These are phyloP conservation scores for Avicennia marina DNA, from an alignment of 257 asterid species.

Conservation along the genomic window DNA sequence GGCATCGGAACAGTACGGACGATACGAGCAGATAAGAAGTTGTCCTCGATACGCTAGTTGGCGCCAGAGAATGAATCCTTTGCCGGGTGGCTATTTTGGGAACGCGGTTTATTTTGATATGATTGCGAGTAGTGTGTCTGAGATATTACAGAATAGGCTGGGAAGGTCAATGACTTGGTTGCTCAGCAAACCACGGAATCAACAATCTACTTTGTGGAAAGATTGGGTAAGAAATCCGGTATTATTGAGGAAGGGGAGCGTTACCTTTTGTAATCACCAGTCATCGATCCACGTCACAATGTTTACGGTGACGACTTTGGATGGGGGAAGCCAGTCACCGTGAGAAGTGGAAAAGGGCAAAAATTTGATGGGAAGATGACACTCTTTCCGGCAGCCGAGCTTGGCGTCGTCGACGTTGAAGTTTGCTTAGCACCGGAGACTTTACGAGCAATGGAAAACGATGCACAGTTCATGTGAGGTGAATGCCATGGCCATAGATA, in stretches of 20 bases:
- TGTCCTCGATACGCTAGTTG: neutral
- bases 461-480: conserved; percentile 38
- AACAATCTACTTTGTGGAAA: neutral
- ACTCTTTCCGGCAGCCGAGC: conserved; percentile 24
- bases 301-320: conserved; percentile 49
- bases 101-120: conserved; percentile 9
- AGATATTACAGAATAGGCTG: conserved; percentile 14
- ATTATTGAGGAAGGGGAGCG: neutral
- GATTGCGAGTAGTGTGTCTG: neutral
- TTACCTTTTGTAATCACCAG: conserved; percentile 22
- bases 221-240: conserved; percentile 29
- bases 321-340: conserved; percentile 45
- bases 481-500: no score
- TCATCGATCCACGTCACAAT: conserved; percentile 42
- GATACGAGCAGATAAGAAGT: neutral
- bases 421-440: conserved; percentile 30
- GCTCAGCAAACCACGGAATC: conserved; percentile 18
- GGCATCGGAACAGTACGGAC: neutral
- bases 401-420: conserved; percentile 43
- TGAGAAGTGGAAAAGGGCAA: conserved; percentile 29
- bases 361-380: conserved; percentile 43
- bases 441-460: conserved; percentile 27
- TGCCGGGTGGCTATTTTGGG: conserved; percentile 39
- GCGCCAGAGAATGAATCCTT: conserved; percentile 31
- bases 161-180: conserved; percentile 34